Evolutionary conservation across 768 basidiomycete genomes (phyloP), one percentile per base, ranked within the genome.

Genomic region (Pholiota conissans): DNA sequence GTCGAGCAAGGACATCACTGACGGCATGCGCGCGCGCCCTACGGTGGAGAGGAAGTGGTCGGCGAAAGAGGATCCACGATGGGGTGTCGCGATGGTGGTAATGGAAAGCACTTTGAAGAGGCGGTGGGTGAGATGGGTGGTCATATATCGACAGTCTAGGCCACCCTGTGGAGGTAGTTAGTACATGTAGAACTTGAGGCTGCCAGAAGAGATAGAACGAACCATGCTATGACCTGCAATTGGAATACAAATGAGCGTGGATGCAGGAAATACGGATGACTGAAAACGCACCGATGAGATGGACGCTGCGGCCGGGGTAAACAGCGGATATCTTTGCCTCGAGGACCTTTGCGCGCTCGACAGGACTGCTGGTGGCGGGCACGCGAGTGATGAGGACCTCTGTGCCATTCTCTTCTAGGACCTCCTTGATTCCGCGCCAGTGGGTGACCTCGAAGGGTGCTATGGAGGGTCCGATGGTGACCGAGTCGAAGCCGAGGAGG

Each of bases 341-440:
- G n/a, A 99, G 83, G 11, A 95, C 94, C 63, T 87, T 86, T 1
- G 97, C 97, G 53, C 97, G 82, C 62, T 97, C 92, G 49, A 87
- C 75, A 14, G 94, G 91, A 20, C 89, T 89, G 64, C 91, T 91
- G 1, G 93, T 96, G 0, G 94, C 94, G 1, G 97, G 95, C 0
- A 98, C 95, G 13, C 93, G 85, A 0, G 95, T 94, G 65, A 98
- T 91, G 65, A 98, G 82, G 32, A 98, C 91, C 69, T 98, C 90
- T 11, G 83, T 83, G 16, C 93, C 95, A 67, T 90, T 94, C 34
- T 89, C 82, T 65, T 95, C 88, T 6, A 99, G 79, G 16, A 91
- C 94, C 69, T 98, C 93, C 66, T 90, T 89, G 61, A 99, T 96
- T 6, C 97, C 97, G 34, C 96, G 84, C 97, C 97, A 99, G 71